Evolutionary conservation across 2,329 filamentous ascomycete species (phyloP), one percentile per base, ranked within the genome.

Genomic region (Didymella keratinophila): DNA sequence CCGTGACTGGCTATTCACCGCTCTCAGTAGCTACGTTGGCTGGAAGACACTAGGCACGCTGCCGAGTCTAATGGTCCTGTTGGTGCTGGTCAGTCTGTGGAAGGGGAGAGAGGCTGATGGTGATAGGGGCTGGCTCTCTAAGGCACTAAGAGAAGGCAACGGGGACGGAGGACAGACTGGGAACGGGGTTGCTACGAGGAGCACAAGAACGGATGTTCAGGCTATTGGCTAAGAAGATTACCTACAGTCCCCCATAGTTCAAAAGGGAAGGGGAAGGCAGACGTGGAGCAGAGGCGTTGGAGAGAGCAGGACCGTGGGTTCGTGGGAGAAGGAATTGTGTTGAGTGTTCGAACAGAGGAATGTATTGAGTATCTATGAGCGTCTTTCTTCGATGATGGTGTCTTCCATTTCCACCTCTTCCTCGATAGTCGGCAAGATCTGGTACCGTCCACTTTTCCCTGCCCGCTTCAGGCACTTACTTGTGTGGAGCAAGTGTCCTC

Each of bases 401-500:
- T 50, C 50, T 10, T 56, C 57, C 14, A 44, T 30, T 20, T 70
- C 67, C 9, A 60, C 58, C 14, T 69, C 66, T 14, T 70, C 66
- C 44, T 63, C 66, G 41, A 70, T 69, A 0, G 68, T 70, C 10
- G 68, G 68, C 41, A 69, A 27, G 3, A 63, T 63, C 43, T 63
- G 53, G 50, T 71, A 69, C 25, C 54, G 49, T 20, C 48, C 60
- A 3, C 42, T 55, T 42, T 59, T 64, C 0, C 63, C 58, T 30
- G 58, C 47, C 20, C 67, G 60, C 59, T 61, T 66, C 30, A 69
- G 41, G 18, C 68, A 71, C 21, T 49, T 60, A 49, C 67, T 66
- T 10, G 60, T 64, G 50, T 71, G 68, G 51, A 71, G 10, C 50
- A 71, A 75, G 76, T 90, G 87, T 0, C 87, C 87, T 47, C 87